Evolutionary conservation across 345 rosid species (phyloP).

Genomic region (Gossypium raimondii): DNA sequence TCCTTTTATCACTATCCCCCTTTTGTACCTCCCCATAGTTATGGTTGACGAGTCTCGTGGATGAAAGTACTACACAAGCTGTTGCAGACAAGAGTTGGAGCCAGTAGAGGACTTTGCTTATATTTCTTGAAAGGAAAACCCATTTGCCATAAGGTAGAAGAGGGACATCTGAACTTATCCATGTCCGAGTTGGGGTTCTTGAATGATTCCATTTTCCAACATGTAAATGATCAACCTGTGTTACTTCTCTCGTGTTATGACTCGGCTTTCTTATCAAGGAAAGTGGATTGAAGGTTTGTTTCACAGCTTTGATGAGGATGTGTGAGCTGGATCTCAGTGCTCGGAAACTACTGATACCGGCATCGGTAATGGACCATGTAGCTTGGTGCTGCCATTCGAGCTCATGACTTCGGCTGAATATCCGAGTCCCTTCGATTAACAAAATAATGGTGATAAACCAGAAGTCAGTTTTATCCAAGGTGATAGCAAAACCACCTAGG

Average conservation of each 20-base stretch:
- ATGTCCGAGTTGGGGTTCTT: slow-evolving; percentile 37
- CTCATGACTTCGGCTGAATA: slow-evolving; percentile 87
- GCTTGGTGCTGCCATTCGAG: slow-evolving; percentile 95
- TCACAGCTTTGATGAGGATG: slow-evolving; percentile 27
- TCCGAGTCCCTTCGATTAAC: slow-evolving; percentile 77
- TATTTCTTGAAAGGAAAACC: slow-evolving; percentile 59
- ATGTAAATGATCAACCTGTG: slow-evolving; percentile 4
- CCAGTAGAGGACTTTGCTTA: slow-evolving; percentile 78
- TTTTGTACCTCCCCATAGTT: slow-evolving; percentile 67
- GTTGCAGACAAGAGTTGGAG: slow-evolving; percentile 80
- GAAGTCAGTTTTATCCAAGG: slow-evolving; percentile 71
- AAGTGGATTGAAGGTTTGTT: slow-evolving; percentile 23
- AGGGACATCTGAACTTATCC: slow-evolving; percentile 75
- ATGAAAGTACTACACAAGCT: slow-evolving; percentile 66
- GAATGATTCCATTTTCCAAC: slow-evolving; percentile 20
- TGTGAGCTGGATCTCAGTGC: slow-evolving; percentile 50
- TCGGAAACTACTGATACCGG: slow-evolving; percentile 66
- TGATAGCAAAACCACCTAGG: slow-evolving; percentile 84
- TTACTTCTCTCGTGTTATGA: slow-evolving; percentile 18
- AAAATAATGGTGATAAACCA: slow-evolving; percentile 78
- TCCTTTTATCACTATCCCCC: slow-evolving; percentile 69
- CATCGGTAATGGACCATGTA: slow-evolving; percentile 70
- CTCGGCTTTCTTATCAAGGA: slow-evolving; percentile 25
- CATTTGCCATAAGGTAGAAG: slow-evolving; percentile 67
- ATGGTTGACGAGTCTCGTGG: slow-evolving; percentile 62